These are phyloP conservation scores for Beta vulgaris DNA, from an alignment of 148 eudicot species.

Conservation along the genomic window DNA sequence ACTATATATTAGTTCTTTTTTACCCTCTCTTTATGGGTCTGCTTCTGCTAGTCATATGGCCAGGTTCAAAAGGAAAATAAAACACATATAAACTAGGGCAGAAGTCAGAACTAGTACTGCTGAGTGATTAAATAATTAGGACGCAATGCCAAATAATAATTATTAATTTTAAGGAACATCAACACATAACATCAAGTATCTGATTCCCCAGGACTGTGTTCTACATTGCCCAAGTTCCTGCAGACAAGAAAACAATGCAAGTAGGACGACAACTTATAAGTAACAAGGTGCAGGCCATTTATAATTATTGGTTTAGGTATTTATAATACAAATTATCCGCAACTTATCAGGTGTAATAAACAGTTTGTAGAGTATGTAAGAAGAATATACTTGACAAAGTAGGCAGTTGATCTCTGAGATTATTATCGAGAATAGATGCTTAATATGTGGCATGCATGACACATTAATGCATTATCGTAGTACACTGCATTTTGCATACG, in stretches of 20 bases:
- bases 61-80: too few species aligned
- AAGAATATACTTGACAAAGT: background rate
- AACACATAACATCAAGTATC: background rate
- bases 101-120: too few species aligned
- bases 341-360: background rate
- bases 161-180: background rate
- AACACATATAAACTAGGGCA: too few species aligned
- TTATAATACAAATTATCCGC: background rate
- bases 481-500: too few species aligned
- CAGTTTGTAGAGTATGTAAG: background rate
- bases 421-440: too few species aligned
- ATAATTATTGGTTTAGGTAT: background rate
- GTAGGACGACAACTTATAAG: background rate
- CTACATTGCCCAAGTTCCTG: conserved; percentile 1
- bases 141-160: too few species aligned
- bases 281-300: conserved; percentile 6
- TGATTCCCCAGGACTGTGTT: background rate
- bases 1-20: too few species aligned
- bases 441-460: background rate
- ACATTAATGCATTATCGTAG: too few species aligned
- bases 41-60: too few species aligned
- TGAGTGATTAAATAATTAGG: too few species aligned
- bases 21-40: too few species aligned
- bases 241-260: conserved; percentile 18
- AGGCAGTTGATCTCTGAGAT: background rate